These are phyloP conservation scores for Rhizopogon roseolus DNA, from an alignment of 768 basidiomycete genomes.

Conservation along the genomic window DNA sequence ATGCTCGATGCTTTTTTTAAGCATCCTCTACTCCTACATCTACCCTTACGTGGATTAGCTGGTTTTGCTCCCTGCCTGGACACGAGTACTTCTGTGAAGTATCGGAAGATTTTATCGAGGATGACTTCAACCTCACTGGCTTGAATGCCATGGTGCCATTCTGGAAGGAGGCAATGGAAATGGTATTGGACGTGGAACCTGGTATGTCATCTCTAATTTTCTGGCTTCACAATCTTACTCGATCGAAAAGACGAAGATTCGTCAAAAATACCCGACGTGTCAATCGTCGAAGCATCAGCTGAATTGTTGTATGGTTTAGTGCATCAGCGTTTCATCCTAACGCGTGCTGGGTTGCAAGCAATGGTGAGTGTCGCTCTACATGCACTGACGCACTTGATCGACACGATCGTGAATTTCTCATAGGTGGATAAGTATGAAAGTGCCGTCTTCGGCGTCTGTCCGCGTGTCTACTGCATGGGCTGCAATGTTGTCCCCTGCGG, in stretches of 20 bases:
- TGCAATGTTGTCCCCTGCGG: constrained; percentile 93
- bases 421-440: constrained; percentile 96
- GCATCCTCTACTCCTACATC: constrained; percentile 90
- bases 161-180: constrained; percentile 99
- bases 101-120: constrained; percentile 98
- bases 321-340: constrained; percentile 96
- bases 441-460: constrained; percentile 89
- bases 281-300: constrained; percentile 96
- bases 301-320: constrained; percentile 97
- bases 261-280: constrained; percentile 95
- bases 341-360: constrained; percentile 86
- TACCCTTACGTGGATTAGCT: constrained; percentile 91
- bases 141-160: constrained; percentile 95
- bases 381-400: constrained; percentile 8
- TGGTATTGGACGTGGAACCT: constrained; percentile 99
- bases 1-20: constrained; percentile 20
- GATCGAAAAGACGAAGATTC: constrained; percentile 74
- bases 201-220: constrained; percentile 47
- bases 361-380: constrained; percentile 58
- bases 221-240: constrained; percentile 13
- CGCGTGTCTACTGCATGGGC: constrained; percentile 89
- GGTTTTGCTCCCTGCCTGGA: constrained; percentile 92
- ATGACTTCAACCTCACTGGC: constrained; percentile 98
- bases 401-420: constrained; percentile 8
- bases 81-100: constrained; percentile 99